A percentile compares a stretch with the other conserved stretches of the same genome.
Conservation (phyloP, 768 basidiomycete genomes). For the Hebeloma cylindrosporum region DNA sequence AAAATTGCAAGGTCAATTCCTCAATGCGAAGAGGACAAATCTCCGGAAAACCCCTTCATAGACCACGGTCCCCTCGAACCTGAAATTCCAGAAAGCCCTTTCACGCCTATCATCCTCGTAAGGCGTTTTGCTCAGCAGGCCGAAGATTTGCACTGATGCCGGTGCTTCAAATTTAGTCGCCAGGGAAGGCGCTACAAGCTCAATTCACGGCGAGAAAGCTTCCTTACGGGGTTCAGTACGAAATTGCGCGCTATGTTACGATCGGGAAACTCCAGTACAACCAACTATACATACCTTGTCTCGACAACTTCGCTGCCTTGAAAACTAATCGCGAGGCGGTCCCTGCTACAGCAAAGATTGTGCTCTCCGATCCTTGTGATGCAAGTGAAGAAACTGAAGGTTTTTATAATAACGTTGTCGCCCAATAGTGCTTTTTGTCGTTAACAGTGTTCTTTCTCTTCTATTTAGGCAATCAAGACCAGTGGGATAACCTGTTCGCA, state of each 20-base stretch:
- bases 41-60: constrained; percentile 7
- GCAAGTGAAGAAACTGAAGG: constrained; percentile 1
- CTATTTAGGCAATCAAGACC: constrained; percentile 1
- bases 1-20: constrained; percentile 23
- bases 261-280: constrained; percentile 28
- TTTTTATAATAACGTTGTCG: background rate
- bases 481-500: constrained; percentile 31
- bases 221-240: constrained; percentile 52
- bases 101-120: constrained; percentile 19
- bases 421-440: background rate
- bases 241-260: constrained; percentile 47
- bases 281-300: constrained; percentile 26
- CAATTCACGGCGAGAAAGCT: constrained; percentile 31
- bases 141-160: too few relatives aligned
- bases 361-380: constrained; percentile 8
- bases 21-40: constrained; percentile 15
- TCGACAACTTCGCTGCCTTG: constrained; percentile 26
- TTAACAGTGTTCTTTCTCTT: background rate
- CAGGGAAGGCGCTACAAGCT: constrained; percentile 18
- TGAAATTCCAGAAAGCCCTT: constrained; percentile 7
- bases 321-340: constrained; percentile 35
- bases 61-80: background rate
- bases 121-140: constrained; percentile 4
- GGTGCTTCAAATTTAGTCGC: constrained; percentile 26
- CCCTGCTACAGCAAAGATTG: constrained; percentile 22